phyloP scores from a whole-genome alignment of 2,329 filamentous ascomycete species.

The Fusarium dlaminii region DNA sequence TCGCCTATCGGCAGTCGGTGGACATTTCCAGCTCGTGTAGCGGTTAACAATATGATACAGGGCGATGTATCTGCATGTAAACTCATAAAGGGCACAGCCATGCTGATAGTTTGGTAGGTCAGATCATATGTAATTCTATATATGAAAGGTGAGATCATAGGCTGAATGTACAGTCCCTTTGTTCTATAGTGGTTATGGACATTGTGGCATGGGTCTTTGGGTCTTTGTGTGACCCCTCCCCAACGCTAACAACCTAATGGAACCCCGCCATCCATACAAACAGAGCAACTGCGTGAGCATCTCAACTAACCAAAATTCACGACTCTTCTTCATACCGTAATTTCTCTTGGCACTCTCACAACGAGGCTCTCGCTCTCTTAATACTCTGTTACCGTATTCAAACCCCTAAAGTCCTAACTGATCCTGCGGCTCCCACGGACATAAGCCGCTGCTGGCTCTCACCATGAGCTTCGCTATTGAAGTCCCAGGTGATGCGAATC shows the following conservation, averaged over 20 bases:
- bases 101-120: background rate
- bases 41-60: constrained; percentile 13
- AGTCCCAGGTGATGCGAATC: constrained; percentile 82
- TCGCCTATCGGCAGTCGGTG: constrained; percentile 1
- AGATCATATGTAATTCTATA: background rate
- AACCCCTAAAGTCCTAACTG: constrained; percentile 1
- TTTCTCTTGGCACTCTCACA: constrained; percentile 18
- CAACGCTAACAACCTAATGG: constrained; percentile 21
- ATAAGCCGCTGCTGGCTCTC: constrained; percentile 30
- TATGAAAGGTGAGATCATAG: background rate
- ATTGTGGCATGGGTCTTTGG: constrained; percentile 24
- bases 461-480: constrained; percentile 78
- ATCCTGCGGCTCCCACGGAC: constrained; percentile 29
- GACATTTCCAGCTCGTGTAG: constrained; percentile 11
- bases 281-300: constrained; percentile 28
- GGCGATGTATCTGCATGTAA: background rate
- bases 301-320: constrained; percentile 32
- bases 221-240: constrained; percentile 29
- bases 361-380: background rate
- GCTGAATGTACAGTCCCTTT: background rate
- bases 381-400: background rate
- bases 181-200: constrained; percentile 12
- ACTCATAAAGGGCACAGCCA: too few relatives aligned
- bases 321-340: constrained; percentile 22
- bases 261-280: constrained; percentile 36